These are phyloP conservation scores for Thelonectria rubi DNA, from an alignment of 2,329 filamentous ascomycete species.

Conservation along the genomic window DNA sequence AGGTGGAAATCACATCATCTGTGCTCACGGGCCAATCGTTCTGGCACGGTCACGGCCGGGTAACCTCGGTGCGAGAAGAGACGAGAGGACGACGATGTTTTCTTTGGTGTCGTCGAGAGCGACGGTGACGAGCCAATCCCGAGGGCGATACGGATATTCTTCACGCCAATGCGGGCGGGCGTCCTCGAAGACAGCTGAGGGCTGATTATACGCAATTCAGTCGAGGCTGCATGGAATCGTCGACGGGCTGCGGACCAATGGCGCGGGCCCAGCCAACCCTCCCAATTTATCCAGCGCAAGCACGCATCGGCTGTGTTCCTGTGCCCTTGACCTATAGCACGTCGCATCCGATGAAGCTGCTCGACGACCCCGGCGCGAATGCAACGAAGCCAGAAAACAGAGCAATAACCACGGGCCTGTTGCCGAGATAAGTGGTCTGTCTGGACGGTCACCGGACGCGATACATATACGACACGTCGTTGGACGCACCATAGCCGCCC, in stretches of 20 bases:
- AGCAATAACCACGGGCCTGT: background rate
- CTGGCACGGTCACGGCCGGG: constrained; percentile 34
- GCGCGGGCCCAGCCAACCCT: background rate
- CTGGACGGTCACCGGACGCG: constrained; percentile 2
- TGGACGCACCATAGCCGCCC: constrained; percentile 23
- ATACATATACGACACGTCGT: constrained; percentile 5
- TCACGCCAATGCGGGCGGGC: background rate
- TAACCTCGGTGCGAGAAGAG: constrained; percentile 18
- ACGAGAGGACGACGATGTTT: background rate
- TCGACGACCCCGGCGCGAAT: constrained; percentile 1
- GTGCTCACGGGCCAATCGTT: constrained; percentile 43
- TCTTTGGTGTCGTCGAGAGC: background rate
- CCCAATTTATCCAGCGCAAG: constrained; percentile 10
- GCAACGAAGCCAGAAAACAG: constrained; percentile 1
- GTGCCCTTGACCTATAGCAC: background rate
- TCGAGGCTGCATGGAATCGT: constrained; percentile 8
- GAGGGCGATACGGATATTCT: background rate
- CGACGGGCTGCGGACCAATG: constrained; percentile 13
- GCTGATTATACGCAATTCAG: constrained; percentile 22
- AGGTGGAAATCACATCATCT: constrained; percentile 34
- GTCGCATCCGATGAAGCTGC: constrained; percentile 9
- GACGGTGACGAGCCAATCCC: constrained; percentile 14
- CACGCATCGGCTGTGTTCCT: background rate
- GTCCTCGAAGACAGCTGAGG: background rate
- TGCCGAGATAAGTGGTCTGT: constrained; percentile 8